Evolutionary conservation across 345 rosid species (phyloP).

Genomic region (Rhizophora apiculata): DNA sequence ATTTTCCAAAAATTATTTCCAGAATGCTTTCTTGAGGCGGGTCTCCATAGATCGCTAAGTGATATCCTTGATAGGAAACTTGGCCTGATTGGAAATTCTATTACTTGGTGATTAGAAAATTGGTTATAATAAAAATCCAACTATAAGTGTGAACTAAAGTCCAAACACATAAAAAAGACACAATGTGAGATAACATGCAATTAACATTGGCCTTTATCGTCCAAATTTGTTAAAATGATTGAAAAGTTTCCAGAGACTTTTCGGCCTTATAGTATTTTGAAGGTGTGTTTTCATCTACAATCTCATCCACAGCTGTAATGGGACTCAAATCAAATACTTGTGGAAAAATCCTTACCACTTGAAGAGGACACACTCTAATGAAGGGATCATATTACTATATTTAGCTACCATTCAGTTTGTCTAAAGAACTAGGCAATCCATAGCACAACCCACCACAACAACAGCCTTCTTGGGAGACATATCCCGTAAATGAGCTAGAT

Average conservation of each 20-base stretch:
- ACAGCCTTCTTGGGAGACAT: background rate
- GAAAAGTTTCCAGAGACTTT: background rate
- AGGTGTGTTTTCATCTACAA: no score
- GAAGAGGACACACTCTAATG: background rate
- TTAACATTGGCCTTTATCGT: constrained; percentile 1
- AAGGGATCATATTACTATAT: background rate
- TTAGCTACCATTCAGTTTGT: background rate
- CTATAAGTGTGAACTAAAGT: constrained; percentile 6
- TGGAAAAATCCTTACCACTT: background rate
- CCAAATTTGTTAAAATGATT: background rate
- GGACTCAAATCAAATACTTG: background rate
- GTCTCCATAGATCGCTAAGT: constrained; percentile 88
- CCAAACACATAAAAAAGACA: constrained; percentile 1
- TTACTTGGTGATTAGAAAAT: constrained; percentile 21
- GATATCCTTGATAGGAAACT: constrained; percentile 85
- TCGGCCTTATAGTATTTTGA: background rate
- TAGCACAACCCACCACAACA: background rate
- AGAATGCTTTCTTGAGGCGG: constrained; percentile 62
- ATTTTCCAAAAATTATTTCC: constrained; percentile 74
- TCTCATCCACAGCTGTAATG: no score
- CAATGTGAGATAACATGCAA: background rate
- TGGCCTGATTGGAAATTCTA: constrained; percentile 51
- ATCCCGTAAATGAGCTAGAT: background rate
- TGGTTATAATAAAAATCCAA: constrained; percentile 1
- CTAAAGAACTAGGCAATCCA: background rate